A percentile compares a stretch with the other conserved stretches of the same genome.
These are phyloP conservation scores for Inonotus obliquus DNA, from an alignment of 1,284 basidiomycete species.

Conservation along the genomic window DNA sequence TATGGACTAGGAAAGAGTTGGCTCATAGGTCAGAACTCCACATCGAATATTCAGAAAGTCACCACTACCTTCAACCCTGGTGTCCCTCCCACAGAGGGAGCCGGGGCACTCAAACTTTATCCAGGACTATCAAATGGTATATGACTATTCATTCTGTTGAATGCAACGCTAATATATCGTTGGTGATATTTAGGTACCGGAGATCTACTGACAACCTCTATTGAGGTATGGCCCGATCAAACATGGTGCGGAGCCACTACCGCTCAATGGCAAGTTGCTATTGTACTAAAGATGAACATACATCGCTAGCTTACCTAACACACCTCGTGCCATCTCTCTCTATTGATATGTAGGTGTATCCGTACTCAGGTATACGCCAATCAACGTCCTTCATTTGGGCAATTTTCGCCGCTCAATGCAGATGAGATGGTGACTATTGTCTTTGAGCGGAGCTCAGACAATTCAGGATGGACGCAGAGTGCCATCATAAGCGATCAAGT, in stretches of 20 bases:
- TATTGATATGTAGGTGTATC: slow-evolving; percentile 14
- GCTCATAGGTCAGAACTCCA: slow-evolving; percentile 12
- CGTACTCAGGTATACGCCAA: slow-evolving; percentile 12
- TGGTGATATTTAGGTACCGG: slow-evolving; percentile 11
- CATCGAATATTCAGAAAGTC: slow-evolving; percentile 11
- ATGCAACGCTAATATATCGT: background rate
- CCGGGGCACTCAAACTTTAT: slow-evolving; percentile 13
- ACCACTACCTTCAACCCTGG: slow-evolving; percentile 16
- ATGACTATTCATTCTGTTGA: no score
- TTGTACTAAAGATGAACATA: background rate
- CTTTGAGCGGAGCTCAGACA: slow-evolving; percentile 12
- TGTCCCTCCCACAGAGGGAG: slow-evolving; percentile 6
- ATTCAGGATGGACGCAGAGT: slow-evolving; percentile 14
- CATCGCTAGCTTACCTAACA: background rate
- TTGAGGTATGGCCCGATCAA: slow-evolving; percentile 15
- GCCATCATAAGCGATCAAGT: slow-evolving; percentile 4
- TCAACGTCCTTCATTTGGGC: background rate
- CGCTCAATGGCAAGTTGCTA: slow-evolving; percentile 9
- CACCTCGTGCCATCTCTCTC: background rate
- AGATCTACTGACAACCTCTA: slow-evolving; percentile 9
- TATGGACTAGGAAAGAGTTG: slow-evolving; percentile 17
- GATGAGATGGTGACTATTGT: slow-evolving; percentile 10
- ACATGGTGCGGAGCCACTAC: slow-evolving; percentile 11
- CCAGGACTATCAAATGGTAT: slow-evolving; percentile 17
- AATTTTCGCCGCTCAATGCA: slow-evolving; percentile 8